Conservation (phyloP, 495 filamentous ascomycete genomes). For the Hyphodiscus hymeniophilus region DNA sequence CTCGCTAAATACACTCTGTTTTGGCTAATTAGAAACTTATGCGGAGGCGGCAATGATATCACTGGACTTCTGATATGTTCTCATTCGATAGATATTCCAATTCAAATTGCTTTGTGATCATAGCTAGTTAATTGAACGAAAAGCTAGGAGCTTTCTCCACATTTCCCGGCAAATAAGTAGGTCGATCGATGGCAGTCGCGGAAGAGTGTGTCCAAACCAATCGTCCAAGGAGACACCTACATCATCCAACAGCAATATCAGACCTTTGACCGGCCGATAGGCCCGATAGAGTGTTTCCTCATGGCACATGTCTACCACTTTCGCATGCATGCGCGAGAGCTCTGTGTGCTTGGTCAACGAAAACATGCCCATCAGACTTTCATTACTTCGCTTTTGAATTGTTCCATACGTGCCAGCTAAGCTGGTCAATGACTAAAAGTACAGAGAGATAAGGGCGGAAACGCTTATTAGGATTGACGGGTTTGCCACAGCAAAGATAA, state of each 20-base stretch:
- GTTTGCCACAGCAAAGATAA: background rate
- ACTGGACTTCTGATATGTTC: slow-evolving; percentile 46
- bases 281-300: too few relatives aligned
- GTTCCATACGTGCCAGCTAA: slow-evolving; percentile 1
- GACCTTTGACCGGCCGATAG: too few relatives aligned
- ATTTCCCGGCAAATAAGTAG: background rate
- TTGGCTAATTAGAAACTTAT: slow-evolving; percentile 44
- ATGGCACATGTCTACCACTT: too few relatives aligned
- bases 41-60: slow-evolving; percentile 42
- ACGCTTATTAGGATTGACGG: background rate
- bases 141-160: background rate
- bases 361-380: too few relatives aligned
- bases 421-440: slow-evolving; percentile 13
- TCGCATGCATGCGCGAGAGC: too few relatives aligned
- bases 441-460: slow-evolving; percentile 10
- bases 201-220: too few relatives aligned
- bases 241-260: background rate
- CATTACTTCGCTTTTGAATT: slow-evolving; percentile 5
- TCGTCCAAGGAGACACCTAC: background rate
- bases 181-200: too few relatives aligned
- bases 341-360: too few relatives aligned
- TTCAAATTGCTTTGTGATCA: background rate
- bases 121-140: background rate
- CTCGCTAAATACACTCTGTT: too few relatives aligned
- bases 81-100: background rate